Percentiles rank a stretch among this genome's conserved stretches.
Evolutionary conservation across 345 rosid genomes (phyloP).

Genomic region (Aquilaria malaccensis): DNA sequence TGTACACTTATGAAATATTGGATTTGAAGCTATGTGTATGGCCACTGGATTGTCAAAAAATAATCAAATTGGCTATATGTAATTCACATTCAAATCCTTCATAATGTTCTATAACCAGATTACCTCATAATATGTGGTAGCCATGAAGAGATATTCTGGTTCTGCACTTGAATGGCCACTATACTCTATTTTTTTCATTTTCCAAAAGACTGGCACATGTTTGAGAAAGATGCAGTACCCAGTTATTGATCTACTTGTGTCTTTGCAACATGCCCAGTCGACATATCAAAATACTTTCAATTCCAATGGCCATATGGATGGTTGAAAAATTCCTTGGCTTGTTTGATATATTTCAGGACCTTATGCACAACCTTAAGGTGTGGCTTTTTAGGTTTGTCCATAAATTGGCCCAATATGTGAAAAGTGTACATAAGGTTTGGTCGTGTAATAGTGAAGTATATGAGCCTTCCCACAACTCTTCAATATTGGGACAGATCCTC

Average conservation of each 20-base stretch:
- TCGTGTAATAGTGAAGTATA: background rate
- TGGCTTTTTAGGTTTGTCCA: background rate
- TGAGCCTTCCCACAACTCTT: background rate
- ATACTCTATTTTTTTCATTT: background rate
- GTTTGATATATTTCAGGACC: background rate
- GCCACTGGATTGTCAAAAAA: too few relatives aligned
- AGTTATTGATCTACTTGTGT: background rate
- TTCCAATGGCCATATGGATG: background rate
- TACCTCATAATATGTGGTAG: background rate
- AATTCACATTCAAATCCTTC: too few relatives aligned
- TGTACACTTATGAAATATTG: too few relatives aligned
- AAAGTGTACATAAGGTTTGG: background rate
- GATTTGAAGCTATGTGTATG: too few relatives aligned
- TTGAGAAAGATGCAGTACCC: background rate
- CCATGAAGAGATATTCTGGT: slow-evolving; percentile 3
- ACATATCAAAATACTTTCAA: background rate
- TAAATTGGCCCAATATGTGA: slow-evolving; percentile 1
- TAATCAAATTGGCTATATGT: too few relatives aligned
- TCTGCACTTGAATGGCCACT: background rate
- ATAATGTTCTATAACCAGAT: background rate
- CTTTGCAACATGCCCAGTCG: background rate
- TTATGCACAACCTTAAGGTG: background rate
- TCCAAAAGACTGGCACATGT: background rate
- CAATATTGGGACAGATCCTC: background rate
- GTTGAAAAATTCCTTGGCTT: background rate